Conservation (phyloP, 1,284 basidiomycete species). For the Papiliotrema fonsecae region DNA sequence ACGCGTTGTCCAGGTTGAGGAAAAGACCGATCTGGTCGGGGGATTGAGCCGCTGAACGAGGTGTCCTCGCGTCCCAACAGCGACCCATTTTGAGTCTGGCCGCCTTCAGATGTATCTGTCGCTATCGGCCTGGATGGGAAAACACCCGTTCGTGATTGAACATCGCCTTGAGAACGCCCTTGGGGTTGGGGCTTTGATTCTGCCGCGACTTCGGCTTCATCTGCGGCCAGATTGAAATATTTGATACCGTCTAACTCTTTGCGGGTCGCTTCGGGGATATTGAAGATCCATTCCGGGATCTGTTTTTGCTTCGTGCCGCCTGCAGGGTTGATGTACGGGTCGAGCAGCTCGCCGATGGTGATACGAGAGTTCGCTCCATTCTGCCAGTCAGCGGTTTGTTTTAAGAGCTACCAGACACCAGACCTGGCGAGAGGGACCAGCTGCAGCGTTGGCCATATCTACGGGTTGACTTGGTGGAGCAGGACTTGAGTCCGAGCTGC, state of each 20-base stretch:
- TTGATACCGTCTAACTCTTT: conserved; percentile 19
- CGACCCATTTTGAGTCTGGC: too few species aligned
- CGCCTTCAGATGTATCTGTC: neutral
- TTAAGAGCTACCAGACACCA: neutral
- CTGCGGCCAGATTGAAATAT: conserved; percentile 11
- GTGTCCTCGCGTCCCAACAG: too few species aligned
- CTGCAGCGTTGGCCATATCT: neutral
- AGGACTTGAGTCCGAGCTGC: conserved; percentile 11
- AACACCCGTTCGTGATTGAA: neutral
- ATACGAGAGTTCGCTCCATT: neutral
- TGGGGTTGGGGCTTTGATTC: neutral
- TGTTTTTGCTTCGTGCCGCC: conserved; percentile 7
- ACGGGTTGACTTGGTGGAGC: conserved; percentile 4
- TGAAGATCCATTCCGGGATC: conserved; percentile 33
- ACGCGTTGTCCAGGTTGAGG: conserved; percentile 1
- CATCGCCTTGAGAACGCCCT: neutral
- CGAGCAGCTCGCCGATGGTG: neutral
- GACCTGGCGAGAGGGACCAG: neutral
- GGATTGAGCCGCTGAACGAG: neutral
- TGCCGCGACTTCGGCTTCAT: neutral
- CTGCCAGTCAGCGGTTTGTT: neutral
- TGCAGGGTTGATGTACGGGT: neutral
- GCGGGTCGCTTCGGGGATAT: conserved; percentile 12
- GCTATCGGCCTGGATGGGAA: neutral
- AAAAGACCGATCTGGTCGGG: neutral